Evolutionary conservation across 2,329 filamentous ascomycete genomes (phyloP), one percentile per base, ranked within the genome.

Genomic region (Colletotrichum sp.): DNA sequence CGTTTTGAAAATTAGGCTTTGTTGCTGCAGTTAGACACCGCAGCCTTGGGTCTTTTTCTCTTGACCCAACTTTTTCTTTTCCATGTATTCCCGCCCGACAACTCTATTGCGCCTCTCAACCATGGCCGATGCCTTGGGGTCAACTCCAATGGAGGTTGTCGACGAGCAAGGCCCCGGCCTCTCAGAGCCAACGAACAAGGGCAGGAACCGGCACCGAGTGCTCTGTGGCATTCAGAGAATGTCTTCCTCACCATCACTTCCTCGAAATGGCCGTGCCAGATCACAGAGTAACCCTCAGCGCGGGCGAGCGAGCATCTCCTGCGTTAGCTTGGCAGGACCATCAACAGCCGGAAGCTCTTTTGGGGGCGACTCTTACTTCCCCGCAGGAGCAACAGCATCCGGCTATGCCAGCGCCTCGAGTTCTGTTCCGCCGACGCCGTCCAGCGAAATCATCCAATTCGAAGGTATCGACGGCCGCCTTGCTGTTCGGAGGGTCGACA

Each of bases 211-310:
- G 63, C 92, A 93, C 80, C 92, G 93, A 75, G 85, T 98, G 39
- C 87, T 98, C 22, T 92, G 93, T 77, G 92, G 93, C 36, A 89
- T 98, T 65, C 93, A 96, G 77, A 93, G 95, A 74, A 96, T 98
- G 81, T 93, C 95, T 13, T 98, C 95, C 0, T 95, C 93, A 8
- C 93, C 94, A 1, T 95, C 94, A 18, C 86, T 98, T 67, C 88
- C 90, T 55, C 90, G 91, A 74, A 84, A 92, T 70, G 90, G 92
- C 72, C 91, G 94, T 75, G 87, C 92, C 30, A 90, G 92, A 72
- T 93, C 95, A 8, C 90, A 91, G 74, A 93, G 91, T 81, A 94
- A 93, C 80, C 92, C 93, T 12, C 93, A 95, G 88, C 86, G 92
- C 78, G 84, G 82, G 52, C 84, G 86, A n/a, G 86, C 85, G 62